A percentile compares a stretch with the other conserved stretches of the same genome.
phyloP scores from a whole-genome alignment of 345 rosid species.

The Moricandia arvensis region DNA sequence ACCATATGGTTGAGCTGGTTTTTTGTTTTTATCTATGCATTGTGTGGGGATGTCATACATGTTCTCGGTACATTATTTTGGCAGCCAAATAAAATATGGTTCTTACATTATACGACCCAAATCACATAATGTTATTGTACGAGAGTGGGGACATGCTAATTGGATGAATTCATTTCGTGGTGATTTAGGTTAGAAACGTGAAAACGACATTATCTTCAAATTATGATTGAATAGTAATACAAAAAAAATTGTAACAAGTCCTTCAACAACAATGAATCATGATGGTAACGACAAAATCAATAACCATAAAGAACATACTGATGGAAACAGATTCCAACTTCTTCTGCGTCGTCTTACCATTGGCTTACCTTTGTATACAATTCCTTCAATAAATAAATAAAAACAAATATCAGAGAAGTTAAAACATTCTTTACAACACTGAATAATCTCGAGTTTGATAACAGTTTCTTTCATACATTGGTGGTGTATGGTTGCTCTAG shows the following conservation, averaged over 20 bases:
- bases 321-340: conserved; percentile 1
- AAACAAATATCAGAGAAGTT: not conserved
- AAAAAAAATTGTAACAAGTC: not conserved
- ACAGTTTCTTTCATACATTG: conserved; percentile 42
- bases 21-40: not conserved
- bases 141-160: not conserved
- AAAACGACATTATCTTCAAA: not conserved
- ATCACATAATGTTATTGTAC: not conserved
- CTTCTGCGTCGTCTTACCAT: conserved; percentile 15
- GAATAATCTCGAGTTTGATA: not conserved
- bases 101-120: too few species aligned
- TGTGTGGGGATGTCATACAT: not conserved
- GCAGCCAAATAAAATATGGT: not conserved
- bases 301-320: not conserved
- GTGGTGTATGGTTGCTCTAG: conserved; percentile 93
- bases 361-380: conserved; percentile 72
- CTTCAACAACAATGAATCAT: not conserved
- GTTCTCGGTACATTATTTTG: not conserved
- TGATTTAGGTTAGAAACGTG: not conserved
- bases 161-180: not conserved
- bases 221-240: not conserved
- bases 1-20: not conserved
- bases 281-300: conserved; percentile 1
- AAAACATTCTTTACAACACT: not conserved
- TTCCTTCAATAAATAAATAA: conserved; percentile 49